Base-by-base conservation (phyloP, 306 rosid species). In the Acacia acuminata region DNA sequence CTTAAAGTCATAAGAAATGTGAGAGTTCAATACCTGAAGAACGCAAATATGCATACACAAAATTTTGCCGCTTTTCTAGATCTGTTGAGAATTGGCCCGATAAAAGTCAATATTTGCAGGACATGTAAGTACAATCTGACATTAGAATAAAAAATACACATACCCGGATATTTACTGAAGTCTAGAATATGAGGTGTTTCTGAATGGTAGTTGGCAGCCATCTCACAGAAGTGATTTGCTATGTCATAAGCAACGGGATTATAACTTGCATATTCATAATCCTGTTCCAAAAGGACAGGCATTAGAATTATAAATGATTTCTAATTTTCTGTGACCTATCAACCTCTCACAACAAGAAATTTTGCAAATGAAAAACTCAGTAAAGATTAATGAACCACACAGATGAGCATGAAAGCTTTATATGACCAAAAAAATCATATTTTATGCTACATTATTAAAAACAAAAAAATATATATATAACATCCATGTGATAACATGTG, bases 161-260 rank as follows among this genome's bases (percentile, higher is more conserved):
- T 79, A 94, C 97, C 96, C n/a, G 98, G 98, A 88, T 92, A 94
- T 83, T 91, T 92, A 76, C 43, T 82, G 82, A 53, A 86, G 82
- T 91, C 89, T 81, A 94, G 92, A 74, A 87, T 79, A 82, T 94
- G 97, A 73, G 97, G 97, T 25, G 85, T 82, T 68, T 92, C 94
- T 6, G 94, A 77, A 67, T 94, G 98, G 79, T 94, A 94, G 85
- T 94, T 87, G 42, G 97, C 97, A 40, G 91, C 93, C 97, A 94
- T 94, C 86, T 94, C 98, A 86, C 97, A 94, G 83, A 94, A 94
- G 90, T 94, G 97, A 80, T 94, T 94, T 83, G 98, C 97, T 81
- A 94, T 88, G 87, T 94, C 98, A 86, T 85, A 94, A 64, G 96
- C 97, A 79, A 91, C 72, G 51, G 97, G 90, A 83, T 94, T 94